A percentile compares a stretch with the other conserved stretches of the same genome.
Conservation (phyloP, 2,329 filamentous ascomycete species). For the Davidsoniella virescens region DNA sequence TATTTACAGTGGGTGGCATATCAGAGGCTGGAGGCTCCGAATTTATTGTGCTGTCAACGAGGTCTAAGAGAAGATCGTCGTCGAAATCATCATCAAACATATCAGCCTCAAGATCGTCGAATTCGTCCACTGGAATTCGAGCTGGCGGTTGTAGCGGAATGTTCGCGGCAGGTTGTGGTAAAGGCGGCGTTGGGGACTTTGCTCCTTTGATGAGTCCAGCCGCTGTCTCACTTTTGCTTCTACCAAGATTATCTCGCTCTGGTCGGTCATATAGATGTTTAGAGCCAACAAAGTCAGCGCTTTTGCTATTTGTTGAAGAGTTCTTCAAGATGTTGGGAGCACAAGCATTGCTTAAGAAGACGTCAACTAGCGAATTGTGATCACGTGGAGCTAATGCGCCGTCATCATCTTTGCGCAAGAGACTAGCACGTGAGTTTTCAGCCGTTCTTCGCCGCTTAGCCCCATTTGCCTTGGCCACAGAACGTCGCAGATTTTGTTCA, state of each 20-base stretch:
- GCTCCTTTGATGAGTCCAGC: not conserved
- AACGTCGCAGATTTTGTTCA: slow-evolving; percentile 7
- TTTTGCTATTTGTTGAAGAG: not conserved
- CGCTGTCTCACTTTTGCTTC: slow-evolving; percentile 9
- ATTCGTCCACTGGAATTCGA: slow-evolving; percentile 4
- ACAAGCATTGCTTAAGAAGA: slow-evolving; percentile 12
- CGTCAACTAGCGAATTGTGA: slow-evolving; percentile 10
- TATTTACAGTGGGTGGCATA: not conserved
- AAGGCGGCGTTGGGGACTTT: not conserved
- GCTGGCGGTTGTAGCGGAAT: not conserved
- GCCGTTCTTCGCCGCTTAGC: slow-evolving; percentile 7
- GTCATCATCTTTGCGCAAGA: slow-evolving; percentile 2
- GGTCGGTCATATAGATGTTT: too few relatives aligned
- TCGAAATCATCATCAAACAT: slow-evolving; percentile 13
- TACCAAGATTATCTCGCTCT: not conserved
- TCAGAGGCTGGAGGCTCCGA: slow-evolving; percentile 11
- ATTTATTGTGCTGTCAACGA: slow-evolving; percentile 3
- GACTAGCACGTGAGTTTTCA: slow-evolving; percentile 7
- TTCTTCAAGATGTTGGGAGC: slow-evolving; percentile 3
- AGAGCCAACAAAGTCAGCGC: not conserved
- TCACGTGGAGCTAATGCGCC: not conserved
- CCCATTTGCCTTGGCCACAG: slow-evolving; percentile 8
- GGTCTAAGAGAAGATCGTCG: slow-evolving; percentile 6
- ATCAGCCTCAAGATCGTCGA: slow-evolving; percentile 12
- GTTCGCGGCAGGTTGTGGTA: not conserved